Percentiles rank a stretch among this genome's conserved stretches.
These are phyloP conservation scores for Coemansia sp. DNA, from an alignment of 192 early-diverging fungal genomes.

Conservation along the genomic window DNA sequence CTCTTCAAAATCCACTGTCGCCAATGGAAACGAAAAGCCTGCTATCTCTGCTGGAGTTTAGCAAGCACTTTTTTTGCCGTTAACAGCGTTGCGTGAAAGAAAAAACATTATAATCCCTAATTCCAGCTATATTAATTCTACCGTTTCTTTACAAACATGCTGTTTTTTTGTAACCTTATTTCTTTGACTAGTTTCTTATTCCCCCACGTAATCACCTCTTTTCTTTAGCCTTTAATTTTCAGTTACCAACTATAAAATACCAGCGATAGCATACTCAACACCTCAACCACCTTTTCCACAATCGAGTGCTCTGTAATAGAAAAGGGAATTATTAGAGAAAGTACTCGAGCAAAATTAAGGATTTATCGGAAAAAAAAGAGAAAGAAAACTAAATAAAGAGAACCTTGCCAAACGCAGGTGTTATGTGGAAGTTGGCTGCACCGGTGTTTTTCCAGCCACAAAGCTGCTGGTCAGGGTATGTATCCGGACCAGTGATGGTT, in stretches of 20 bases:
- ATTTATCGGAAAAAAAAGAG: background rate
- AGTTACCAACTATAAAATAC: too few species aligned
- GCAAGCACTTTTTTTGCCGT: background rate
- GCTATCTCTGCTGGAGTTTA: background rate
- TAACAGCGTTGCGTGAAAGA: too few species aligned
- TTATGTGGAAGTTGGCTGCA: constrained; percentile 52
- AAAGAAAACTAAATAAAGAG: constrained; percentile 19
- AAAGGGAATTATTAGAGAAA: background rate
- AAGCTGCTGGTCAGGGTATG: constrained; percentile 50
- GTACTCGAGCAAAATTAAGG: background rate
- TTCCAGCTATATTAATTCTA: too few species aligned
- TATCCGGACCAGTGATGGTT: constrained; percentile 35
- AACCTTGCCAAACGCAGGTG: constrained; percentile 37
- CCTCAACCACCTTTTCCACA: too few species aligned
- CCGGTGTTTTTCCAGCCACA: constrained; percentile 51
- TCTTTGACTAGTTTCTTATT: too few species aligned
- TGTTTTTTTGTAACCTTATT: too few species aligned
- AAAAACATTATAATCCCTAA: too few species aligned
- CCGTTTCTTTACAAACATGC: too few species aligned
- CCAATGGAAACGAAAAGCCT: constrained; percentile 30
- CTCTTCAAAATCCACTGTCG: constrained; percentile 24
- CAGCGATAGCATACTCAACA: too few species aligned
- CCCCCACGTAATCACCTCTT: too few species aligned
- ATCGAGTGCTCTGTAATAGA: background rate
- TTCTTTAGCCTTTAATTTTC: too few species aligned